These are phyloP conservation scores for Russula virescens DNA, from an alignment of 768 basidiomycete genomes.

Conservation along the genomic window DNA sequence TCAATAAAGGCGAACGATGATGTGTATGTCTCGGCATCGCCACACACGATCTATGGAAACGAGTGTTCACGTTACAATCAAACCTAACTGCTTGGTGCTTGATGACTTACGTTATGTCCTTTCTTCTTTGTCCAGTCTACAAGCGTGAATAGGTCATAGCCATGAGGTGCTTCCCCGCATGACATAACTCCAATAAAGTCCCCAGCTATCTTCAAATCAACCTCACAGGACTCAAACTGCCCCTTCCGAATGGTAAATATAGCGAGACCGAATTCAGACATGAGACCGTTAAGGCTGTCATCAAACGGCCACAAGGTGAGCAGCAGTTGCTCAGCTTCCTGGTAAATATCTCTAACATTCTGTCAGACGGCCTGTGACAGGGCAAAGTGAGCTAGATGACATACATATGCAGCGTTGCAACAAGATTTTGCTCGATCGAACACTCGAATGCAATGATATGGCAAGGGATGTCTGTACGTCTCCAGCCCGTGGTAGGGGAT, in stretches of 20 bases:
- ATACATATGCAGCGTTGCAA: conserved; percentile 3
- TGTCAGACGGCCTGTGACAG: background rate
- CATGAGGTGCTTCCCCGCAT: background rate
- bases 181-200: conserved; percentile 1
- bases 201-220: conserved; percentile 8
- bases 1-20: background rate
- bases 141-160: background rate
- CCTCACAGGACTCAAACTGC: background rate
- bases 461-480: background rate
- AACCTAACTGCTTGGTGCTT: background rate
- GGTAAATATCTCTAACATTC: background rate
- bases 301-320: background rate
- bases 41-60: background rate
- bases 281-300: background rate
- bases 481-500: background rate
- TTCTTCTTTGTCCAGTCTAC: background rate
- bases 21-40: background rate
- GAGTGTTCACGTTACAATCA: background rate
- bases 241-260: background rate
- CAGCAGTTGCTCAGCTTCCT: background rate
- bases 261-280: background rate
- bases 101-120: background rate
- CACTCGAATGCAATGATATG: background rate
- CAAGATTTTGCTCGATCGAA: background rate
- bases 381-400: background rate